phyloP scores from a whole-genome alignment of 306 rosid genomes.

The Prunus armeniaca region DNA sequence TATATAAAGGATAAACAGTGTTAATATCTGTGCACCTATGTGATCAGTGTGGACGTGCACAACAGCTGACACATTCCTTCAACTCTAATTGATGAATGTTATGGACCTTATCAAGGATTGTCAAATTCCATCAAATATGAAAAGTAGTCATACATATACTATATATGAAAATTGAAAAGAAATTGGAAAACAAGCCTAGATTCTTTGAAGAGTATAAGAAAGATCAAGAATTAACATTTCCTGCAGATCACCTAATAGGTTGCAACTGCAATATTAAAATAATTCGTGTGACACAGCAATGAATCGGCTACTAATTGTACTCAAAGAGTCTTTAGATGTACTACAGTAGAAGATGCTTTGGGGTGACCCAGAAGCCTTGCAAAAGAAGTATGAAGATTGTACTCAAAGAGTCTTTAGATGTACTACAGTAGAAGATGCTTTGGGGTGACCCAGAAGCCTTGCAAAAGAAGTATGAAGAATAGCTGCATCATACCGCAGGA shows the following conservation, averaged over 20 bases:
- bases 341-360: slow-evolving; percentile 34
- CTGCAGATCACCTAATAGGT: background rate
- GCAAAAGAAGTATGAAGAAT: slow-evolving; percentile 96
- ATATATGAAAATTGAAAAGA: background rate
- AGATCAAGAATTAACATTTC: background rate
- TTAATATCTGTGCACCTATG: too few relatives aligned
- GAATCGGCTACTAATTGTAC: background rate
- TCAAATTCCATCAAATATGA: background rate
- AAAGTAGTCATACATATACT: too few relatives aligned
- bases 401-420: background rate
- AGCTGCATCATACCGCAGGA: slow-evolving; percentile 76
- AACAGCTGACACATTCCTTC: background rate
- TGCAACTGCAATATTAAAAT: background rate
- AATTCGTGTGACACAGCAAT: background rate
- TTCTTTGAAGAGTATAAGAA: background rate
- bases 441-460: slow-evolving; percentile 86
- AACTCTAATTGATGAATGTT: background rate
- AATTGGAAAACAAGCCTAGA: background rate
- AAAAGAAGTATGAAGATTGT: slow-evolving; percentile 92
- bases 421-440: slow-evolving; percentile 30
- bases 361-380: slow-evolving; percentile 94
- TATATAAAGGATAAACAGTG: too few relatives aligned
- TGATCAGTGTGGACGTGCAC: too few relatives aligned
- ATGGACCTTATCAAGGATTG: background rate
- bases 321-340: background rate